These are phyloP conservation scores for Ziziphus jujuba DNA, from an alignment of 306 rosid species.

Conservation along the genomic window DNA sequence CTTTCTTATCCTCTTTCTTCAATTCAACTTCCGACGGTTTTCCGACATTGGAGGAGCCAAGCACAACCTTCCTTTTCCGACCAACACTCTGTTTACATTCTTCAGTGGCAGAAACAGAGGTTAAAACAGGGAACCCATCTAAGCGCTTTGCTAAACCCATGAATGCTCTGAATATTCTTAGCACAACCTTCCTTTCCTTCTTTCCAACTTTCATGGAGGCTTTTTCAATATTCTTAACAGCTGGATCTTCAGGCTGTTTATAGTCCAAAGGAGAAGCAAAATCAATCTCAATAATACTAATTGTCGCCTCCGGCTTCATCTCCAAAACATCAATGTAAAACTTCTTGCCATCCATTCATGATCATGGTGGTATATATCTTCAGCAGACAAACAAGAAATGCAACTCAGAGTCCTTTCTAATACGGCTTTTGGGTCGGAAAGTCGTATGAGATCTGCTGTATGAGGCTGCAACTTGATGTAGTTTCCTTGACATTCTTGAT, in stretches of 20 bases:
- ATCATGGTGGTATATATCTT: conserved; percentile 17
- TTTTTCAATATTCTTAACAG: too few species aligned
- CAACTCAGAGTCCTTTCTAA: conserved; percentile 6
- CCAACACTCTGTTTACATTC: not conserved
- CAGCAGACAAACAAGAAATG: conserved; percentile 17
- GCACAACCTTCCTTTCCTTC: too few species aligned
- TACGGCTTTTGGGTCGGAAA: conserved; percentile 9
- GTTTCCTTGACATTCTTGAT: conserved; percentile 3
- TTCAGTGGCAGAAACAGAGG: too few species aligned
- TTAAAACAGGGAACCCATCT: too few species aligned
- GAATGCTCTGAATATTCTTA: too few species aligned
- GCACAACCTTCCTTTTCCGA: not conserved
- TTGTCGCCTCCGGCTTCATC: conserved; percentile 8
- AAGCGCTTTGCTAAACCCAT: too few species aligned
- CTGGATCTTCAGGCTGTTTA: not conserved
- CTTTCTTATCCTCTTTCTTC: too few species aligned
- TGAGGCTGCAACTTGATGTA: conserved; percentile 19
- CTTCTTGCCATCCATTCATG: not conserved
- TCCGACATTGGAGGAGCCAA: not conserved
- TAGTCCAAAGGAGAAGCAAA: conserved; percentile 18
- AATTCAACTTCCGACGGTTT: not conserved
- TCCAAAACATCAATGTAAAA: conserved; percentile 5
- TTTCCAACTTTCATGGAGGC: too few species aligned
- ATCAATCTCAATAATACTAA: conserved; percentile 20
- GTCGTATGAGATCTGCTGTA: conserved; percentile 4